These are phyloP conservation scores for Hypocrella siamensis DNA, from an alignment of 2,329 filamentous ascomycete genomes.

Conservation along the genomic window DNA sequence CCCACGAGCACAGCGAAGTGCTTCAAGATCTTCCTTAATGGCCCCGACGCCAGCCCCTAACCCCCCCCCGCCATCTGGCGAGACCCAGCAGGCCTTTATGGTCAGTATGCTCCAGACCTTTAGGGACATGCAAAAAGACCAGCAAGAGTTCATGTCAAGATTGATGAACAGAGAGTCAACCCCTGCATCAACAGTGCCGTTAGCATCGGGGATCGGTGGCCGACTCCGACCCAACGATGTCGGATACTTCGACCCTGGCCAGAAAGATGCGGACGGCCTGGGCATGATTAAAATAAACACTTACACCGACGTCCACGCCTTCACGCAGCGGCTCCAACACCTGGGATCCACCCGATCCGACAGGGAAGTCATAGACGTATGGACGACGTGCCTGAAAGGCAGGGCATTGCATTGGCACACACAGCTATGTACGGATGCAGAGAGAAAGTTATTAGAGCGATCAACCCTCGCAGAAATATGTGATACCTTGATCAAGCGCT, in stretches of 20 bases:
- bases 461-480: not conserved
- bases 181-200: too few species aligned
- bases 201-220: too few species aligned
- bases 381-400: not conserved
- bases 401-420: not conserved
- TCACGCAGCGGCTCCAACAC: not conserved
- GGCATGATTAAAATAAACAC: not conserved
- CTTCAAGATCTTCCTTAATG: too few species aligned
- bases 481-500: not conserved
- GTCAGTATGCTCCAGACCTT: too few species aligned
- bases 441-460: not conserved
- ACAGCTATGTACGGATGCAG: not conserved
- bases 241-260: not conserved
- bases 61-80: too few species aligned
- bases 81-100: too few species aligned
- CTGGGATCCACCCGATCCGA: not conserved
- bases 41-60: too few species aligned
- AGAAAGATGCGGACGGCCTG: slow-evolving; percentile 2
- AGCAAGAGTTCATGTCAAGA: too few species aligned
- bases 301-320: not conserved
- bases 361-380: not conserved
- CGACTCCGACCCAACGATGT: too few species aligned
- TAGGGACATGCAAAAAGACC: too few species aligned
- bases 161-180: too few species aligned
- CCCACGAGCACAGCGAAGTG: too few species aligned